Evolutionary conservation across 1,284 basidiomycete species (phyloP).

Genomic region (Vanrija sp.): DNA sequence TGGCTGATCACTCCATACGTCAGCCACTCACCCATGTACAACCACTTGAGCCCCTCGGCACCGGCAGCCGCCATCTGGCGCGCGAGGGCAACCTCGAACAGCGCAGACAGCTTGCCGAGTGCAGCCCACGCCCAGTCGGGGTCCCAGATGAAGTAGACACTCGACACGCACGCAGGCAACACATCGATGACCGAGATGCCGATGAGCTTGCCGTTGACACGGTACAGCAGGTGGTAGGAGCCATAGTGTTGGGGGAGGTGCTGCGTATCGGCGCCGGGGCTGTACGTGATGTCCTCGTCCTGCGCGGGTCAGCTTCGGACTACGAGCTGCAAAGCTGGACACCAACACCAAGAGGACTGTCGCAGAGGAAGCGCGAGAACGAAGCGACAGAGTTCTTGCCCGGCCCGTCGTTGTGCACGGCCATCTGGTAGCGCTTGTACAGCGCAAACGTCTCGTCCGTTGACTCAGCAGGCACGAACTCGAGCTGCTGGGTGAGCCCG

Average conservation of each 20-base stretch:
- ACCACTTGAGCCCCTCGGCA: constrained; percentile 56
- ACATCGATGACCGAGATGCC: constrained; percentile 90
- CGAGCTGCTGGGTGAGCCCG: constrained; percentile 46
- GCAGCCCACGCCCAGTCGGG: constrained; percentile 61
- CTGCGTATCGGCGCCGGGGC: constrained; percentile 23
- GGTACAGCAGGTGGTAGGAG: constrained; percentile 79
- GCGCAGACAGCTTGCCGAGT: constrained; percentile 83
- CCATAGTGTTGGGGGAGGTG: constrained; percentile 71
- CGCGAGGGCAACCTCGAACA: constrained; percentile 71
- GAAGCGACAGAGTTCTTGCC: constrained; percentile 53
- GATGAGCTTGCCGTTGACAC: constrained; percentile 73
- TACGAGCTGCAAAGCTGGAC: not conserved
- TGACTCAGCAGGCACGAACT: constrained; percentile 67
- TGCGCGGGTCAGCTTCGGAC: not conserved
- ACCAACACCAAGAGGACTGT: constrained; percentile 68
- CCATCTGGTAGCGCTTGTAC: constrained; percentile 68
- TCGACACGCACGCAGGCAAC: constrained; percentile 81
- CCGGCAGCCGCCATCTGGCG: constrained; percentile 71
- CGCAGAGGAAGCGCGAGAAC: constrained; percentile 72
- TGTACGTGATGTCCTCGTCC: constrained; percentile 18
- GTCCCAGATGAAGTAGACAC: constrained; percentile 95
- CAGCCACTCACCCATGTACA: constrained; percentile 72
- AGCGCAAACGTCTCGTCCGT: constrained; percentile 75
- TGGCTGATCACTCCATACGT: not conserved
- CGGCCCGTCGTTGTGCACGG: constrained; percentile 66